A percentile compares a stretch with the other conserved stretches of the same genome.
Evolutionary conservation across 2,329 filamentous ascomycete species (phyloP).

Genomic region (Trichoderma breve): DNA sequence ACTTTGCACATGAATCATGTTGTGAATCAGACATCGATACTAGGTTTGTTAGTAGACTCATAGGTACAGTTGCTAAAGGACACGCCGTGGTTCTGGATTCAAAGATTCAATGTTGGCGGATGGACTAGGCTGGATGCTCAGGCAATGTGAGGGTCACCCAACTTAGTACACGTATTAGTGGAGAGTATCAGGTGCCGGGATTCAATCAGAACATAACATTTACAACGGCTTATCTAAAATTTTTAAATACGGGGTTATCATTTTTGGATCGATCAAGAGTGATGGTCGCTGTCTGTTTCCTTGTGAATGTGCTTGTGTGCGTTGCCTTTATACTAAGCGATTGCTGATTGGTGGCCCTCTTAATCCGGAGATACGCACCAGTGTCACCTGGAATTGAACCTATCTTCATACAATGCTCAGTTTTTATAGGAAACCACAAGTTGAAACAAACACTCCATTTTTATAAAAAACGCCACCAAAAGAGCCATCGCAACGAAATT

Average conservation of each 20-base stretch:
- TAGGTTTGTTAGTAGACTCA: neutral
- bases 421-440: neutral
- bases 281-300: neutral
- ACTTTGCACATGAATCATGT: neutral
- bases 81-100: neutral
- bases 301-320: no score
- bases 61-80: neutral
- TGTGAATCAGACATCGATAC: neutral
- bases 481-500: neutral
- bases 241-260: no score
- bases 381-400: neutral
- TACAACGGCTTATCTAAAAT: neutral
- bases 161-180: neutral
- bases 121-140: neutral
- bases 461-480: neutral
- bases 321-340: no score
- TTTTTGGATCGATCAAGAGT: neutral
- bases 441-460: neutral
- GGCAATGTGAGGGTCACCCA: neutral
- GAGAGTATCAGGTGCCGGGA: neutral
- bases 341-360: neutral
- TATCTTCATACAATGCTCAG: neutral
- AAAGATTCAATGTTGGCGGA: neutral
- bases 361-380: neutral
- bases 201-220: neutral